Conservation (phyloP, 768 basidiomycete genomes). For the Arthromyces matolae region DNA sequence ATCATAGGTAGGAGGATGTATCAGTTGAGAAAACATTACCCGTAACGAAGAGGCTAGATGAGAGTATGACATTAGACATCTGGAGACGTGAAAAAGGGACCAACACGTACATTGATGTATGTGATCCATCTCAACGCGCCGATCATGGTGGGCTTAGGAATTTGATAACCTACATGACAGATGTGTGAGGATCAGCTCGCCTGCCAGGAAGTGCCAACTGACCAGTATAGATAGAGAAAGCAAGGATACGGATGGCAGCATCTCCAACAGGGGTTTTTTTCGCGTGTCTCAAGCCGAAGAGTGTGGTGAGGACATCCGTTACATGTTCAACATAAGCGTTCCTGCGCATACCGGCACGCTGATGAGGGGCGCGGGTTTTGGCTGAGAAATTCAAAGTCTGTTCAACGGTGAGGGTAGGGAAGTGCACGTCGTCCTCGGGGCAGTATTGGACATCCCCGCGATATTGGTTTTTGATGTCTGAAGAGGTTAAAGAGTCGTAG, state of each 20-base stretch:
- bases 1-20: conserved; percentile 39
- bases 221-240: conserved; percentile 48
- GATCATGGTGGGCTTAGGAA: conserved; percentile 62
- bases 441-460: conserved; percentile 80
- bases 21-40: conserved; percentile 32
- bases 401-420: conserved; percentile 76
- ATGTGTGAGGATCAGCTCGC: too few species aligned
- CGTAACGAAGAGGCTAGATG: conserved; percentile 41
- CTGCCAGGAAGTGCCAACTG: conserved; percentile 20
- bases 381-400: conserved; percentile 71
- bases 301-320: conserved; percentile 54
- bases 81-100: not conserved
- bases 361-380: conserved; percentile 61
- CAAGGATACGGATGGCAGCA: conserved; percentile 53
- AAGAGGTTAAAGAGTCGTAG: conserved; percentile 72
- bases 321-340: conserved; percentile 37
- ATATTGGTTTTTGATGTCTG: conserved; percentile 58
- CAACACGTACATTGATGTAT: conserved; percentile 49
- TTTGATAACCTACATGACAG: conserved; percentile 41
- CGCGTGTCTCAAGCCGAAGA: conserved; percentile 77
- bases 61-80: conserved; percentile 1
- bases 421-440: conserved; percentile 84
- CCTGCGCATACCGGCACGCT: conserved; percentile 42
- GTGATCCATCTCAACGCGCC: conserved; percentile 67
- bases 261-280: conserved; percentile 63